Evolutionary conservation across 805 yeast genomes (phyloP), one percentile per base, ranked within the genome.

Genomic region (Cyberlindnera xylosilytica): DNA sequence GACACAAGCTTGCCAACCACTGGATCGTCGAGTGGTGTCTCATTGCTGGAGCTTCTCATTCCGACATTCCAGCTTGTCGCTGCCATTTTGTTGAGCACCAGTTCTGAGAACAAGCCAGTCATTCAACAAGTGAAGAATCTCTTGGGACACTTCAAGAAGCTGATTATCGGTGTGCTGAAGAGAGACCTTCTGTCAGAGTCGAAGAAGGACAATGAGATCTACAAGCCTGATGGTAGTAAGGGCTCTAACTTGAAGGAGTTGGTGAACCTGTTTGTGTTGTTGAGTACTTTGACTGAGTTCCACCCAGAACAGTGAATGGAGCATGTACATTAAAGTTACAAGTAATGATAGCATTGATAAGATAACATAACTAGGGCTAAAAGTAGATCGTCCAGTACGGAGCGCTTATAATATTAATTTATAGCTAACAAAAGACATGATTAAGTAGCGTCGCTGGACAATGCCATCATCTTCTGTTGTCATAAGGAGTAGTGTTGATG

Each of bases 41-140:
- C 89, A 0, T 68, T 78, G 38, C 81, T 78, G 57, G 95, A 86
- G 45, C 64, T 86, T 16, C 68, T 86, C 31, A 72, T 82, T 26
- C 93, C 95, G 0, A 68, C 83, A 2, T 83, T 87, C 60, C 95
- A 86, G 54, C 64, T 88, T 36, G 68, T 87, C 3, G 62, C 79
- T 9, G 79, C 95, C 1, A 66, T 85, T 7, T 64, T 84, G 4
- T 65, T 89, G 9, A 78, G 95, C 2, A 75, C 86, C 69, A 96
- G 96, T 0, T 81, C 90, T 4, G 79, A 81, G 33, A 87, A 87
- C 60, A 72, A 69, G 45, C 70, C 75, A 1, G 79, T 84, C 13
- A 68, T 80, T 9, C 56, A 62, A 6, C 79, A 76, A 50, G 82
- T 80, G 0, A 69, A 67, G 39, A 68, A 62, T 4, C 59, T 88